A percentile compares a stretch with the other conserved stretches of the same genome.
Conservation (phyloP, 495 filamentous ascomycete genomes). For the Xylaria acuta region DNA sequence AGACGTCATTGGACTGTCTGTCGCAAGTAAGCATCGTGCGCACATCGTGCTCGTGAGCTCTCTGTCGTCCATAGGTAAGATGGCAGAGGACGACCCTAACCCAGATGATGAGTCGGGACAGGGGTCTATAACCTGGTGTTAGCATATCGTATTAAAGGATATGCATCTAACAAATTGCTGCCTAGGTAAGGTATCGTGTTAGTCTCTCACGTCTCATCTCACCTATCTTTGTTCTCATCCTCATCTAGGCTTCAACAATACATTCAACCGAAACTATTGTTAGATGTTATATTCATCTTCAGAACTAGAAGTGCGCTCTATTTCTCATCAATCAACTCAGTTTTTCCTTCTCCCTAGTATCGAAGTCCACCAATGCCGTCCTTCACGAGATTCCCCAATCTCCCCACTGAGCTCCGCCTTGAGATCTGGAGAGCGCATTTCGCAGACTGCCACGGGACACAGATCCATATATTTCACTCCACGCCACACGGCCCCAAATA, state of each 20-base stretch:
- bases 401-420: slow-evolving; percentile 12
- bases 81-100: no score
- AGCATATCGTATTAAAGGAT: background rate
- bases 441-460: slow-evolving; percentile 11
- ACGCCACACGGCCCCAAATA: background rate
- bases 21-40: no score
- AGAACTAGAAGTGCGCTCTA: background rate
- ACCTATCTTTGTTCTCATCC: background rate
- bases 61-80: no score
- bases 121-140: no score
- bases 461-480: slow-evolving; percentile 9
- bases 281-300: background rate
- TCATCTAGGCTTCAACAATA: background rate
- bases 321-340: no score
- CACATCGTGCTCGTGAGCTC: no score
- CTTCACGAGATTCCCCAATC: background rate
- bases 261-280: background rate
- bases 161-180: background rate
- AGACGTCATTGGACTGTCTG: no score
- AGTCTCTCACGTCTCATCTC: background rate
- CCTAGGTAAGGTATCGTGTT: background rate
- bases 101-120: no score
- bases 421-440: slow-evolving; percentile 15
- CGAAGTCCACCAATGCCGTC: background rate
- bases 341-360: no score